Base-by-base conservation (phyloP, 2,329 filamentous ascomycete genomes). In the Dryadomyces quercivorus region DNA sequence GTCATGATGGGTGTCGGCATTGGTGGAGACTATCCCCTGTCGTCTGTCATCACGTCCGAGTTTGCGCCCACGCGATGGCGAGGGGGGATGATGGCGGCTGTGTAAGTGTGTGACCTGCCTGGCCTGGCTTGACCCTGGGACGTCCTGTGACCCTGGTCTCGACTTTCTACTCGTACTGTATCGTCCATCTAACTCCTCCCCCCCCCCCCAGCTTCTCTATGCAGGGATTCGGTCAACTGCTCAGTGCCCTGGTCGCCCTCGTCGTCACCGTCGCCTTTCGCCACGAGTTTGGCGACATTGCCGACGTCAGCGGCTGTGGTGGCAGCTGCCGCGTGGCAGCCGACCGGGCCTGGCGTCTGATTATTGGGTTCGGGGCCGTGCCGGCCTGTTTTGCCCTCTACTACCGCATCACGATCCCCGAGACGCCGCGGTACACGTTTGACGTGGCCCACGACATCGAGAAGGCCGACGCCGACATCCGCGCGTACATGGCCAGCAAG, bases 351-450 rank as follows among this genome's bases (percentile, higher is more conserved):
- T 93, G 88, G 88, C 81, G 88, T 60, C 80, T 89, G 50, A 81
- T 93, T 56, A 84, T 93, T 55, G 87, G 86, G 15, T 82, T 91
- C 57, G 88, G 88, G 42, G 86, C 85, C 13, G 71, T 93, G 10
- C 88, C 88, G 0, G 88, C 85, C 3, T 86, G 81, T 62, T 77
- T 90, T 56, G 88, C 87, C 13, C 74, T 93, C n/a, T 92, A 91
- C 69, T 93, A 88, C 70, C 85, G 88, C 58, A 78, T 93, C 52
- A 92, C 87, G 21, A 91, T 93, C 56, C 88, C 88, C 9, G 88
- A 93, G 70, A 91, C 88, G 3, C 86, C 87, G 42, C 80, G 86
- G 42, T 92, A 91, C 55, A 63, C 62, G 8, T 62, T 63, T 53
- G 88, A 93, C 65, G 81, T 93, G 2, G 77, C 81, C 31, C 83